Conservation (phyloP, 2,329 filamentous ascomycete genomes). For the Penicillium sp. region DNA sequence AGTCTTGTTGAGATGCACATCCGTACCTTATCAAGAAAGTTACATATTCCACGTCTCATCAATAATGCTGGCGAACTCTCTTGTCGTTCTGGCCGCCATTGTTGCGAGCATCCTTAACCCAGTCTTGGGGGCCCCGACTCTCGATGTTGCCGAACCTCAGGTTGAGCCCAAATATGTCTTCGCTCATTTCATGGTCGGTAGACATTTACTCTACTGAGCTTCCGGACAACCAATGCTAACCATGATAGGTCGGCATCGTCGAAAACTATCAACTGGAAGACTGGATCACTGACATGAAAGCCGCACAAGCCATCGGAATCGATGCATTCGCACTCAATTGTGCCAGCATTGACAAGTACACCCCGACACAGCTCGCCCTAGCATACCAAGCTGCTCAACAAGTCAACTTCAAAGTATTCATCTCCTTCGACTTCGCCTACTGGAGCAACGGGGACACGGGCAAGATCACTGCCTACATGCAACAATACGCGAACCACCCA, state of each 20-base stretch:
- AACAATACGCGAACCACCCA: constrained; percentile 27
- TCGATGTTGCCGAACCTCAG: background rate
- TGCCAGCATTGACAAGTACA: constrained; percentile 27
- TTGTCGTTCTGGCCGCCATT: too few relatives aligned
- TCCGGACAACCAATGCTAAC: too few relatives aligned
- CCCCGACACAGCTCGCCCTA: constrained; percentile 20
- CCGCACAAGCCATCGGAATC: constrained; percentile 27
- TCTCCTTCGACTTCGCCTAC: constrained; percentile 28
- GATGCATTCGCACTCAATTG: constrained; percentile 31
- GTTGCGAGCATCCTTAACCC: too few relatives aligned
- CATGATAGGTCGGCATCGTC: constrained; percentile 24
- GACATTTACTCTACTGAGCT: too few relatives aligned
- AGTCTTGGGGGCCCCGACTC: background rate
- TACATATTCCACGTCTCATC: too few relatives aligned
- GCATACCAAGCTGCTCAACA: constrained; percentile 21
- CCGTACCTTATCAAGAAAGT: too few relatives aligned
- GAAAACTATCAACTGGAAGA: constrained; percentile 21
- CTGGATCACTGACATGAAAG: constrained; percentile 26
- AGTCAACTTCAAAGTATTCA: constrained; percentile 25
- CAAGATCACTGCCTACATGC: constrained; percentile 26
- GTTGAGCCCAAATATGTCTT: background rate
- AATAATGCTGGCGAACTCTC: too few relatives aligned
- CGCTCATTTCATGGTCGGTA: constrained; percentile 4
- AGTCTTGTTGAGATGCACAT: too few relatives aligned
- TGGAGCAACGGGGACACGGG: constrained; percentile 26